Evolutionary conservation across 1,284 basidiomycete genomes (phyloP).

Genomic region (Filobasidium uniguttulatum): DNA sequence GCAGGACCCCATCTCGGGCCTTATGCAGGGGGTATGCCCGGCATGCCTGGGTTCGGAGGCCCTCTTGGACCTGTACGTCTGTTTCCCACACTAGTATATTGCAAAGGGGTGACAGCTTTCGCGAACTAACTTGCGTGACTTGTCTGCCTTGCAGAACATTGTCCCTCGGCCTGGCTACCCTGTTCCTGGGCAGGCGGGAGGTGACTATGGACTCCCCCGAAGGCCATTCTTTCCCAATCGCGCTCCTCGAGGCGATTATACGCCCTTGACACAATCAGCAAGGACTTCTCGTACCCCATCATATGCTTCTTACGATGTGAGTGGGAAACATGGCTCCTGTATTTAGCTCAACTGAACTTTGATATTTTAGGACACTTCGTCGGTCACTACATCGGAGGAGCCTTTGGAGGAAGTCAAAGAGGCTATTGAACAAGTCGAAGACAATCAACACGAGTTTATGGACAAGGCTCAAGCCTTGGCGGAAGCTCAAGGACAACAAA

Average conservation of each 20-base stretch:
- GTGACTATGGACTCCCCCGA: slow-evolving; percentile 11
- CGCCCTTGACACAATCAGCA: neutral
- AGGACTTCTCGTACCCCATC: neutral
- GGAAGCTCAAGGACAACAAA: slow-evolving; percentile 30
- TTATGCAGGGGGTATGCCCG: slow-evolving; percentile 31
- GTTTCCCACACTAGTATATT: neutral
- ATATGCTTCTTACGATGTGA: slow-evolving; percentile 14
- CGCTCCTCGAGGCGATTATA: slow-evolving; percentile 9
- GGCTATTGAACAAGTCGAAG: slow-evolving; percentile 9
- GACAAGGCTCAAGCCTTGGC: slow-evolving; percentile 20
- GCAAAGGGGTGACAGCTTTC: neutral
- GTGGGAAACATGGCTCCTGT: neutral
- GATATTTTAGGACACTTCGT: neutral
- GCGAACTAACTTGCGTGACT: neutral
- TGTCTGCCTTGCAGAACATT: slow-evolving; percentile 11
- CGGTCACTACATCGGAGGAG: neutral
- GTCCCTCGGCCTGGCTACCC: slow-evolving; percentile 15
- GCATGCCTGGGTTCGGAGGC: slow-evolving; percentile 29
- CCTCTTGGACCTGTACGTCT: slow-evolving; percentile 27
- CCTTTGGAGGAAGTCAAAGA: slow-evolving; percentile 6
- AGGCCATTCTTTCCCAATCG: slow-evolving; percentile 8
- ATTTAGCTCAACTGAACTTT: neutral
- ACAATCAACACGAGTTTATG: slow-evolving; percentile 9
- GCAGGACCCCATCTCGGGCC: slow-evolving; percentile 32
- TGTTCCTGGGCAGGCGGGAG: slow-evolving; percentile 13